Evolutionary conservation across 2,329 filamentous ascomycete genomes (phyloP).

Genomic region (Pseudocercospora macadamiae): DNA sequence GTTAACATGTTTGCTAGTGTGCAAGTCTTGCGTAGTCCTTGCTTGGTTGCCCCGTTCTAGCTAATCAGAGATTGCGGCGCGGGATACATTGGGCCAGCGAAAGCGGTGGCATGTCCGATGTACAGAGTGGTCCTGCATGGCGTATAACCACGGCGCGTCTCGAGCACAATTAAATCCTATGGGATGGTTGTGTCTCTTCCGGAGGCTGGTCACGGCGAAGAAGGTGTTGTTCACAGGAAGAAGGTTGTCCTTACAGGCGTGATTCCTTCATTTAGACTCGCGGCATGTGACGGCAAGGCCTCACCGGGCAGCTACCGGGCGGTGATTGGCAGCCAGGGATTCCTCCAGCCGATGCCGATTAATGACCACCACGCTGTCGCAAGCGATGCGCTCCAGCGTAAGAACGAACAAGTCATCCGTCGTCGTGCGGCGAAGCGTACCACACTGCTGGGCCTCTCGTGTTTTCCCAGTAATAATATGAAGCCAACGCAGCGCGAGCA

Average conservation of each 20-base stretch:
- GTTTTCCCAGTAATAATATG: no score
- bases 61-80: slow-evolving; percentile 3
- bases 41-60: neutral
- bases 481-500: no score
- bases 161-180: neutral
- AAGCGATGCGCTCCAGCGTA: slow-evolving; percentile 1
- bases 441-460: neutral
- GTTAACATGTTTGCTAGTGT: slow-evolving; percentile 1
- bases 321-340: neutral
- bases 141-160: neutral
- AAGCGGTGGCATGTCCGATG: neutral
- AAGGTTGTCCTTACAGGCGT: neutral
- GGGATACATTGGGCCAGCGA: neutral
- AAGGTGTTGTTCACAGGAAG: no score
- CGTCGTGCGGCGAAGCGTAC: slow-evolving; percentile 3
- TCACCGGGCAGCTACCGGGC: neutral
- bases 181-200: no score
- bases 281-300: neutral
- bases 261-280: neutral
- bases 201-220: no score
- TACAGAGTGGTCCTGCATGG: neutral
- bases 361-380: neutral
- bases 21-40: neutral
- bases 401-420: slow-evolving; percentile 4
- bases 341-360: neutral